Percentiles rank a stretch among this genome's conserved stretches.
These are phyloP conservation scores for Saccharomycopsis hybrid DNA, from an alignment of 1,139 yeast species.

Conservation along the genomic window DNA sequence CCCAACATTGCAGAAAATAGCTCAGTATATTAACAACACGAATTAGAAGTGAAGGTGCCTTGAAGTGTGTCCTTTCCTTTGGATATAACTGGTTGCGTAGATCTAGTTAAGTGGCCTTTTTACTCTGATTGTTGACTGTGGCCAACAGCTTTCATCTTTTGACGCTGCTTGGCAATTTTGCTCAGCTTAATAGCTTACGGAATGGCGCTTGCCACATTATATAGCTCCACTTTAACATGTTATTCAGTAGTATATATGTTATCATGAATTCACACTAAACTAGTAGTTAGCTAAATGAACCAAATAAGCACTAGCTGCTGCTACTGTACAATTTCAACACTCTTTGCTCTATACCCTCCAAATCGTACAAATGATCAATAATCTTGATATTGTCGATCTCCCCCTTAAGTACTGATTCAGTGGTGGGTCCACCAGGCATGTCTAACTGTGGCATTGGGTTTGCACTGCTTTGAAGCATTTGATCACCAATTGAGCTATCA, in stretches of 20 bases:
- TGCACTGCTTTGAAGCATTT: conserved; percentile 26
- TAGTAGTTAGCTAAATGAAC: neutral
- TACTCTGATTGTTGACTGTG: too few relatives aligned
- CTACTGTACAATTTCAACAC: conserved; percentile 35
- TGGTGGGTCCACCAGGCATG: conserved; percentile 54
- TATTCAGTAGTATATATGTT: neutral
- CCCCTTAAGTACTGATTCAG: conserved; percentile 53
- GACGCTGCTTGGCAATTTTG: too few relatives aligned
- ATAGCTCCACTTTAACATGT: too few relatives aligned
- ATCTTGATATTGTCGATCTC: conserved; percentile 78
- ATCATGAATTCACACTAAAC: neutral
- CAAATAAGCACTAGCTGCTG: neutral
- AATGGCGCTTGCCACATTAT: neutral
- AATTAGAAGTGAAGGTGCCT: neutral
- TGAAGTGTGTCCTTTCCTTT: neutral
- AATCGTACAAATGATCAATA: conserved; percentile 48
- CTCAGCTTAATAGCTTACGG: neutral
- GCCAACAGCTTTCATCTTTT: too few relatives aligned
- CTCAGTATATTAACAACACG: conserved; percentile 17
- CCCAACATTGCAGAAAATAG: conserved; percentile 18
- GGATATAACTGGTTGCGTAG: neutral
- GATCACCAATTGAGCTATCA: conserved; percentile 39
- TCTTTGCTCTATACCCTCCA: conserved; percentile 62
- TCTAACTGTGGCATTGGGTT: conserved; percentile 28
- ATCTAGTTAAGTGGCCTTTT: too few relatives aligned